Conservation (phyloP, 1,284 basidiomycete genomes). For the Microbotryomycetes sp. region DNA sequence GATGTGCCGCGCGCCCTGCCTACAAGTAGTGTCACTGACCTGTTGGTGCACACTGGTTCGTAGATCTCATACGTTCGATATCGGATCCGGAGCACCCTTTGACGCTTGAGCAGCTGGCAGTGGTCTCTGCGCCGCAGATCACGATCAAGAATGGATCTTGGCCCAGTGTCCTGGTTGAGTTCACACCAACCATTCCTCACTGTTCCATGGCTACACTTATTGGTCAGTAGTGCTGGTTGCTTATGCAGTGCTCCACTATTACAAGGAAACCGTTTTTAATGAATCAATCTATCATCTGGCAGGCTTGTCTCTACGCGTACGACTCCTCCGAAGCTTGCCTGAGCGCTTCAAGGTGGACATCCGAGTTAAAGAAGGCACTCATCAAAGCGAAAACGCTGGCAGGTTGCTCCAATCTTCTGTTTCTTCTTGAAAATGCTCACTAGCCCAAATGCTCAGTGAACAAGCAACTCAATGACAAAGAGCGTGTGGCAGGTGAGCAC, state of each 20-base stretch:
- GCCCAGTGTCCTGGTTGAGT: constrained; percentile 66
- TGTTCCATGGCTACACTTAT: constrained; percentile 98
- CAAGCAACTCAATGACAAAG: constrained; percentile 98
- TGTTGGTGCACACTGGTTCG: neutral
- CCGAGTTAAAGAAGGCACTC: constrained; percentile 83
- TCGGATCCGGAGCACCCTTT: constrained; percentile 94
- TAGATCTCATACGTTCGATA: constrained; percentile 77
- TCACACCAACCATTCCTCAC: constrained; percentile 96
- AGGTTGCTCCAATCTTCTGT: constrained; percentile 15
- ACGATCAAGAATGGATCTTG: constrained; percentile 56
- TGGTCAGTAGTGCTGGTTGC: constrained; percentile 52
- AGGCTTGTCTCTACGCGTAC: constrained; percentile 89
- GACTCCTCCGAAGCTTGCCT: constrained; percentile 82
- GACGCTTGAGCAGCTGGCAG: constrained; percentile 91
- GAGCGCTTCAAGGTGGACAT: constrained; percentile 93
- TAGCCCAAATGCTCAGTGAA: constrained; percentile 57
- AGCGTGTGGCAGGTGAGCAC: constrained; percentile 64
- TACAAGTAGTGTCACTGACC: neutral
- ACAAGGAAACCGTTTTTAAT: neutral
- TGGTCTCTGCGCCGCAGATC: constrained; percentile 86
- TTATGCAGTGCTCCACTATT: neutral
- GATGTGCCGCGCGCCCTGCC: neutral
- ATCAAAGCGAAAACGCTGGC: constrained; percentile 88
- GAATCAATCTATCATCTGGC: constrained; percentile 1
- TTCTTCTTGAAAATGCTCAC: neutral